phyloP scores from a whole-genome alignment of 352 stramenopile species.

The Pythium sukuiense region DNA sequence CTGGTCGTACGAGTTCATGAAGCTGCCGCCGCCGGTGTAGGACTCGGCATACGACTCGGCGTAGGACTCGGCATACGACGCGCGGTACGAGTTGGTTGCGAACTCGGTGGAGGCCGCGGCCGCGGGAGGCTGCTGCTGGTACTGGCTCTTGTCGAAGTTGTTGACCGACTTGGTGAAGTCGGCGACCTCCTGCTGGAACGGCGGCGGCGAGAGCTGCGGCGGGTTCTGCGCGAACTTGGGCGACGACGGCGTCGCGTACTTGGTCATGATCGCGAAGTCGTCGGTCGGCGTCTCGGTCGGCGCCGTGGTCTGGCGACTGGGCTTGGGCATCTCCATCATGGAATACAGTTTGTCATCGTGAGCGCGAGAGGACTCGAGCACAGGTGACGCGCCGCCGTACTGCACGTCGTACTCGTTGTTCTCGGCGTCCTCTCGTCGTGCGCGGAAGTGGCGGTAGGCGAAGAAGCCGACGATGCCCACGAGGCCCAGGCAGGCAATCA shows the following conservation, averaged over 20 bases:
- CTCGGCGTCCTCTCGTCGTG: slow-evolving; percentile 24
- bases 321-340: slow-evolving; percentile 14
- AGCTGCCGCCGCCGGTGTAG: slow-evolving; percentile 32
- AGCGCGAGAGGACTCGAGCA: slow-evolving; percentile 19
- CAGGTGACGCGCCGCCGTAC: slow-evolving; percentile 20
- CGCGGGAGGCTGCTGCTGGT: slow-evolving; percentile 40
- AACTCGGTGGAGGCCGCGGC: slow-evolving; percentile 17
- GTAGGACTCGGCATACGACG: slow-evolving; percentile 64
- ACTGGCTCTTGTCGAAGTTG: slow-evolving; percentile 56
- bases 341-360: slow-evolving; percentile 27
- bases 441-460: slow-evolving; percentile 27
- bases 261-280: slow-evolving; percentile 29
- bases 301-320: slow-evolving; percentile 18
- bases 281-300: slow-evolving; percentile 16
- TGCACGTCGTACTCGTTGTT: slow-evolving; percentile 18
- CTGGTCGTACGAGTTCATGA: slow-evolving; percentile 59
- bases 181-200: slow-evolving; percentile 34
- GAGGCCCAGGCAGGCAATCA: slow-evolving; percentile 25
- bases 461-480: slow-evolving; percentile 27
- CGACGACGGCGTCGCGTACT: slow-evolving; percentile 27
- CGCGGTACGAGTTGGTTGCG: slow-evolving; percentile 21
- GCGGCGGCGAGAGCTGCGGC: slow-evolving; percentile 22
- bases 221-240: slow-evolving; percentile 25
- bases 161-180: slow-evolving; percentile 37
- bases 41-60: slow-evolving; percentile 56